Conservation (phyloP, 169 alveolate genomes). For the Plasmodium yoelii region DNA sequence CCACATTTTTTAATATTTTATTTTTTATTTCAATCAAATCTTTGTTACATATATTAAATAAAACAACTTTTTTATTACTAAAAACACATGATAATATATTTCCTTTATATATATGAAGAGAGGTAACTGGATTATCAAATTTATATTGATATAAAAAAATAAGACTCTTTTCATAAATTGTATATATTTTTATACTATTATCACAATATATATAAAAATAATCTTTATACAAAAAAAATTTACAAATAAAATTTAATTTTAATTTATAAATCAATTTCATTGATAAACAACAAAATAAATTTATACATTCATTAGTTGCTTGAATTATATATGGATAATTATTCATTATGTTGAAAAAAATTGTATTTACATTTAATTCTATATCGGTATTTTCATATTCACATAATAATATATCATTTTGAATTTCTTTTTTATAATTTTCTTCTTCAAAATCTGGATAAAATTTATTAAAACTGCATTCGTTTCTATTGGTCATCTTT, state of each 20-base stretch:
- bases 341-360: constrained; percentile 32
- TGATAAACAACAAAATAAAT: constrained; percentile 61
- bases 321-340: constrained; percentile 54
- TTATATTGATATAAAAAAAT: constrained; percentile 5
- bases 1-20: no score
- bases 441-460: background rate
- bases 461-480: background rate
- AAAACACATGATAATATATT: constrained; percentile 12
- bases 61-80: constrained; percentile 8
- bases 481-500: background rate
- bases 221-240: constrained; percentile 23
- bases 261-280: constrained; percentile 19
- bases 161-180: constrained; percentile 9
- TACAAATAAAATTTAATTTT: constrained; percentile 13
- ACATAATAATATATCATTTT: constrained; percentile 36
- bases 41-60: constrained; percentile 13
- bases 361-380: constrained; percentile 13
- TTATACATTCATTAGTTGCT: constrained; percentile 14
- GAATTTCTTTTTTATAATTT: background rate
- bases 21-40: background rate
- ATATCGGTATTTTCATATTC: constrained; percentile 69
- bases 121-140: background rate
- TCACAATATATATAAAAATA: constrained; percentile 47
- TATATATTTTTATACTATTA: constrained; percentile 21
- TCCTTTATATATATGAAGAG: constrained; percentile 37